These are phyloP conservation scores for Russula lepida DNA, from an alignment of 768 basidiomycete species.

Conservation along the genomic window DNA sequence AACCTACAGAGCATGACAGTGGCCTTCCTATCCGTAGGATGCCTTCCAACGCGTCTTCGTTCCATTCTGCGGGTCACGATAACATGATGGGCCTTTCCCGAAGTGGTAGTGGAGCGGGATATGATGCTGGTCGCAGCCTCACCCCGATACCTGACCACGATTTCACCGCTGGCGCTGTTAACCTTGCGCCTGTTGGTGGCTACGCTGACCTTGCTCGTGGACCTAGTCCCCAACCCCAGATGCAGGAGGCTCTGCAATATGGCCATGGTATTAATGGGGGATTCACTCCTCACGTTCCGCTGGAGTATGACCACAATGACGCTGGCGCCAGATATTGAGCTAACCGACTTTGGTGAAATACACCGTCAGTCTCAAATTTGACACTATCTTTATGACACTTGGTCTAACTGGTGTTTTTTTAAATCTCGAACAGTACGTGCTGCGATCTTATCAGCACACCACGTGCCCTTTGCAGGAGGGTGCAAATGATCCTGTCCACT, in stretches of 20 bases:
- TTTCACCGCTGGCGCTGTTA: slow-evolving; percentile 54
- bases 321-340: slow-evolving; percentile 10
- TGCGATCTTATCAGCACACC: not conserved
- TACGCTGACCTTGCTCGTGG: slow-evolving; percentile 80
- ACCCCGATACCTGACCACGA: slow-evolving; percentile 62
- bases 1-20: slow-evolving; percentile 46
- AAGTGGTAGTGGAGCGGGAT: slow-evolving; percentile 21
- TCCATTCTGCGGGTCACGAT: slow-evolving; percentile 45
- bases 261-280: slow-evolving; percentile 47
- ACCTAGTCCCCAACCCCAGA: slow-evolving; percentile 57
- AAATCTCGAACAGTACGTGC: not conserved
- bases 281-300: too few relatives aligned
- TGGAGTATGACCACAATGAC: slow-evolving; percentile 29
- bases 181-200: slow-evolving; percentile 61
- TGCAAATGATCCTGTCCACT: slow-evolving; percentile 1
- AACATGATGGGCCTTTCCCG: slow-evolving; percentile 5
- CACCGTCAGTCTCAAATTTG: not conserved
- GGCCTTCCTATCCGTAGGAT: slow-evolving; percentile 46
- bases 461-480: slow-evolving; percentile 10
- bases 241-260: slow-evolving; percentile 42
- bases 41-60: slow-evolving; percentile 57
- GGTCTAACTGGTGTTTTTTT: not conserved
- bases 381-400: not conserved
- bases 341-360: slow-evolving; percentile 3
- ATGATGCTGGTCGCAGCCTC: slow-evolving; percentile 30